These are phyloP conservation scores for Tympanopsis confertula DNA, from an alignment of 2,329 filamentous ascomycete species.

Conservation along the genomic window DNA sequence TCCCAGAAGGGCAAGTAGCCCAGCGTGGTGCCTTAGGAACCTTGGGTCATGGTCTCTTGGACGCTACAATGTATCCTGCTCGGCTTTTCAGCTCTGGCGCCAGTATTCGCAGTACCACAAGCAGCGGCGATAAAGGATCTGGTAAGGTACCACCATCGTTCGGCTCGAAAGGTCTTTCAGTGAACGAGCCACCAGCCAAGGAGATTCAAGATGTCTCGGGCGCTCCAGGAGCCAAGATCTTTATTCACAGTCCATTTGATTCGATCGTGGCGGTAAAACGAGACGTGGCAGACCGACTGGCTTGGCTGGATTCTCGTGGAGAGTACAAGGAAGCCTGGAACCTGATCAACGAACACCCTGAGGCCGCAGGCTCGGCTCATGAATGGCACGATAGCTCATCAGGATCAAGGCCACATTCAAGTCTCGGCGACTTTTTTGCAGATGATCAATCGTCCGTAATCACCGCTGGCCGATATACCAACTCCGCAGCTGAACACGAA, in stretches of 20 bases:
- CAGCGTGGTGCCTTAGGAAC: slow-evolving; percentile 23
- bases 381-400: not conserved
- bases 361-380: slow-evolving; percentile 10
- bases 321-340: slow-evolving; percentile 53
- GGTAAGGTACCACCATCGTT: slow-evolving; percentile 16
- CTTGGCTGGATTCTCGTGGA: slow-evolving; percentile 45
- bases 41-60: slow-evolving; percentile 37
- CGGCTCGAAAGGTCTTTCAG: slow-evolving; percentile 16
- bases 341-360: slow-evolving; percentile 47
- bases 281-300: slow-evolving; percentile 45
- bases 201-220: slow-evolving; percentile 34
- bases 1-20: slow-evolving; percentile 38
- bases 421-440: slow-evolving; percentile 34
- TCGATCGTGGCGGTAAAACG: slow-evolving; percentile 50
- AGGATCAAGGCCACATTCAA: not conserved
- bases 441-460: slow-evolving; percentile 40
- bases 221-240: slow-evolving; percentile 46
- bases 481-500: slow-evolving; percentile 42
- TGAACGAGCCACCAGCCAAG: not conserved
- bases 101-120: slow-evolving; percentile 34
- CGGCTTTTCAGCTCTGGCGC: slow-evolving; percentile 49
- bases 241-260: slow-evolving; percentile 55
- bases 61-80: slow-evolving; percentile 48
- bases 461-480: slow-evolving; percentile 26
- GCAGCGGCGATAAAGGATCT: slow-evolving; percentile 25